Percentiles rank a stretch among this genome's conserved stretches.
Evolutionary conservation across 1,284 basidiomycete species (phyloP).

Genomic region (Cryptococcus sp.): DNA sequence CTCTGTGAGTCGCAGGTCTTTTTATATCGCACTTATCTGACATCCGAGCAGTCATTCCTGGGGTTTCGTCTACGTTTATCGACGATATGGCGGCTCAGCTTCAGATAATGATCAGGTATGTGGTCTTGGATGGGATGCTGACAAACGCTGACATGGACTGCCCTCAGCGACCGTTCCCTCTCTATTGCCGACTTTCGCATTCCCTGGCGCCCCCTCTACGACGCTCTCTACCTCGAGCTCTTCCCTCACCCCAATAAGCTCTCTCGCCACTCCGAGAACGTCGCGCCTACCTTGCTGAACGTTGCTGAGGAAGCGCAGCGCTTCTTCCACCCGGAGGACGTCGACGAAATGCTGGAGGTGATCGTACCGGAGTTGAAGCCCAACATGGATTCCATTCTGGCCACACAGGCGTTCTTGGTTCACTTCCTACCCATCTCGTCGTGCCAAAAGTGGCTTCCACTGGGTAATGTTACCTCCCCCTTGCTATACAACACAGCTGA

Average conservation of each 20-base stretch:
- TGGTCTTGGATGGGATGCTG: slow-evolving; percentile 29
- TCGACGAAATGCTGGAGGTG: slow-evolving; percentile 78
- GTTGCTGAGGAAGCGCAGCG: slow-evolving; percentile 75
- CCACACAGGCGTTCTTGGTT: slow-evolving; percentile 74
- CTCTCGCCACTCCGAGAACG: slow-evolving; percentile 63
- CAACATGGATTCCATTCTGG: slow-evolving; percentile 68
- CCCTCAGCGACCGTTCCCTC: slow-evolving; percentile 66
- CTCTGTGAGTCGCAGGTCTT: slow-evolving; percentile 40
- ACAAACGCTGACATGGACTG: slow-evolving; percentile 53
- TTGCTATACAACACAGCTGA: neutral
- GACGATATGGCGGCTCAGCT: slow-evolving; percentile 54
- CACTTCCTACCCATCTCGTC: slow-evolving; percentile 75
- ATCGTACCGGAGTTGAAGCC: slow-evolving; percentile 68
- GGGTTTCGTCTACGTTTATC: slow-evolving; percentile 53
- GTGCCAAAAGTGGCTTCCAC: slow-evolving; percentile 73
- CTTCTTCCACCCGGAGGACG: slow-evolving; percentile 87
- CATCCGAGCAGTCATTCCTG: slow-evolving; percentile 53
- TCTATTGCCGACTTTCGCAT: slow-evolving; percentile 77
- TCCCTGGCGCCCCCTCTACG: slow-evolving; percentile 82
- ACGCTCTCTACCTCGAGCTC: slow-evolving; percentile 73
- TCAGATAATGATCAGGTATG: slow-evolving; percentile 58
- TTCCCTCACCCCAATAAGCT: slow-evolving; percentile 79
- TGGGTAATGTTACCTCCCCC: slow-evolving; percentile 48
- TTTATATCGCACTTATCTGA: neutral
- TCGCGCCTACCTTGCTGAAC: slow-evolving; percentile 63